Percentiles rank a stretch among this genome's conserved stretches.
Conservation (phyloP, 2,329 filamentous ascomycete species). For the Exophiala oligosperma region DNA sequence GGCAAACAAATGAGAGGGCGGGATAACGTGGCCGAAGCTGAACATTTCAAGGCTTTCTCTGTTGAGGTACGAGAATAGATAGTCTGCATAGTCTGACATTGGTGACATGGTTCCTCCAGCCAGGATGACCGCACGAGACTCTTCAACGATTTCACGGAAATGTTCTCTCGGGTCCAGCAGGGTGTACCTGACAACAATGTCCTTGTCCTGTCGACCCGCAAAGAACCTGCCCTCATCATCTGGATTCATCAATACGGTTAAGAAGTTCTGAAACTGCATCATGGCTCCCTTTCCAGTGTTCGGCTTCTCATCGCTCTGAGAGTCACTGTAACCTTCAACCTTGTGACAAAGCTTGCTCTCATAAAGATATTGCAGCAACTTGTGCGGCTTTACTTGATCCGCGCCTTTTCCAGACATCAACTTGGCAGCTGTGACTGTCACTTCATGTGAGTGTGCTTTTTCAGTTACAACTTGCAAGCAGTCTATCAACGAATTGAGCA, state of each 20-base stretch:
- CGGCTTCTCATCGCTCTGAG: constrained; percentile 32
- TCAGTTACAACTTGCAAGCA: constrained; percentile 61
- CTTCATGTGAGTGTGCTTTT: constrained; percentile 54
- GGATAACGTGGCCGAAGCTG: constrained; percentile 94
- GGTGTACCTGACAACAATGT: constrained; percentile 73
- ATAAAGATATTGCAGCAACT: constrained; percentile 82
- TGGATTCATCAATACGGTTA: constrained; percentile 82
- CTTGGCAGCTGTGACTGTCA: constrained; percentile 67
- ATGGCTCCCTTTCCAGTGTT: constrained; percentile 49
- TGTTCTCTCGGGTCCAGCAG: constrained; percentile 88
- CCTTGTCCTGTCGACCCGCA: constrained; percentile 48
- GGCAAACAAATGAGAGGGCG: constrained; percentile 75
- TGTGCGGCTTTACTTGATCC: constrained; percentile 93
- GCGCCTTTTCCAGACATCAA: constrained; percentile 81
- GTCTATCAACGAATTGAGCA: constrained; percentile 74
- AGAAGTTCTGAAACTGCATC: constrained; percentile 66
- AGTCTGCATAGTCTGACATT: constrained; percentile 83
- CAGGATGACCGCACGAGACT: constrained; percentile 82
- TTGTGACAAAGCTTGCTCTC: constrained; percentile 93
- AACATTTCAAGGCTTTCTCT: constrained; percentile 69
- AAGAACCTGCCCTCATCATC: constrained; percentile 67
- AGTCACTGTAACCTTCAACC: constrained; percentile 77
- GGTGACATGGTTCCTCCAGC: constrained; percentile 98
- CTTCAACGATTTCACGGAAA: constrained; percentile 82
- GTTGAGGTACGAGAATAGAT: constrained; percentile 77